A percentile compares a stretch with the other conserved stretches of the same genome.
phyloP scores from a whole-genome alignment of 2,329 filamentous ascomycete genomes.

The Fusarium paranaense region DNA sequence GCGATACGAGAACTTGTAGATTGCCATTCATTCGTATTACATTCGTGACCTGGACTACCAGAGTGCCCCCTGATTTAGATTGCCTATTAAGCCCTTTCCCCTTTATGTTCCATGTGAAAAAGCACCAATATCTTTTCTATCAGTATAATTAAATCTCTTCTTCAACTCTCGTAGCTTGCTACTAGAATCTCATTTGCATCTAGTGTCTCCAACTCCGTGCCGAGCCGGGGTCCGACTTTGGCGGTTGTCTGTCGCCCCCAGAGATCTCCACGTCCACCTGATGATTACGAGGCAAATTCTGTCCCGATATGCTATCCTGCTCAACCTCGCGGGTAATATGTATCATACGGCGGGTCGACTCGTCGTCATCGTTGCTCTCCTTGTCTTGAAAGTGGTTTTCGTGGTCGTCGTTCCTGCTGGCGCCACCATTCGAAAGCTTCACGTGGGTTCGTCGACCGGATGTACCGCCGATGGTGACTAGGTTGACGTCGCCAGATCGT shows the following conservation, averaged over 20 bases:
- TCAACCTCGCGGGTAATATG: conserved; percentile 31
- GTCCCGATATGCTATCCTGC: conserved; percentile 18
- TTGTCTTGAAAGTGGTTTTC: conserved; percentile 28
- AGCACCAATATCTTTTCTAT: neutral
- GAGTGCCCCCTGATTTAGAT: neutral
- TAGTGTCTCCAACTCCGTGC: neutral
- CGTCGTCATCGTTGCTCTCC: conserved; percentile 28
- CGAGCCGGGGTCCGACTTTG: neutral
- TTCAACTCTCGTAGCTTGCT: neutral
- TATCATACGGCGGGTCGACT: conserved; percentile 27
- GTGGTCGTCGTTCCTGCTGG: conserved; percentile 8
- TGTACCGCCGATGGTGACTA: conserved; percentile 28
- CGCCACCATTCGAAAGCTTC: conserved; percentile 14
- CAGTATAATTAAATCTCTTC: neutral
- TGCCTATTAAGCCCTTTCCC: neutral
- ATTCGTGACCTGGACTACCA: neutral
- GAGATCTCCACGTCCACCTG: neutral
- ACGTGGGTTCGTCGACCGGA: conserved; percentile 14
- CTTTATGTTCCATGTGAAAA: neutral
- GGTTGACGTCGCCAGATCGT: conserved; percentile 23
- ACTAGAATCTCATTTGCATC: neutral
- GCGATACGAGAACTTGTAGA: neutral
- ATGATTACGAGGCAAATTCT: neutral
- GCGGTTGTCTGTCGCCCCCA: neutral
- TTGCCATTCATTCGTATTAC: neutral